phyloP scores from a whole-genome alignment of 805 yeast genomes.

The Maudiozyma bulderi region DNA sequence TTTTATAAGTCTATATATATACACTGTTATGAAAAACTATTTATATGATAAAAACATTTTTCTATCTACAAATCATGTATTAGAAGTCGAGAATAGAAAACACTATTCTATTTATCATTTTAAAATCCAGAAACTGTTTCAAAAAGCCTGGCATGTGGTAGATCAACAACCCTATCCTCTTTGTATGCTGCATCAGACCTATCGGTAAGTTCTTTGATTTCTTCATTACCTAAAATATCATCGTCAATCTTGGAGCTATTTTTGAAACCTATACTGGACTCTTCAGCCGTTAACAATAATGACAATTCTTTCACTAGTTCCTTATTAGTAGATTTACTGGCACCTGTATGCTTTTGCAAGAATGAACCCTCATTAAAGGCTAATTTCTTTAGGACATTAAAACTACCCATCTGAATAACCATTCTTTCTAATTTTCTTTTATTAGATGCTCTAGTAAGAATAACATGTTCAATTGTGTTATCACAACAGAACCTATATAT shows the following conservation, averaged over 20 bases:
- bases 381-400: slow-evolving; percentile 35
- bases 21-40: neutral
- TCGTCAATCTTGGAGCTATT: slow-evolving; percentile 18
- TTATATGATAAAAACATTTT: no score
- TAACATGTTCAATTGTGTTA: slow-evolving; percentile 75
- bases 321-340: slow-evolving; percentile 19
- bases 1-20: neutral
- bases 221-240: slow-evolving; percentile 31
- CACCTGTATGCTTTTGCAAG: slow-evolving; percentile 12
- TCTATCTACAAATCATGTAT: no score
- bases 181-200: slow-evolving; percentile 37
- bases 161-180: slow-evolving; percentile 17
- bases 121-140: slow-evolving; percentile 29
- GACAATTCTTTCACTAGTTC: slow-evolving; percentile 34
- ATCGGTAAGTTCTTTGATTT: slow-evolving; percentile 42
- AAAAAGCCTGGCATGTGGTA: slow-evolving; percentile 32
- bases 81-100: neutral
- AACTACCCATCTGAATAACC: slow-evolving; percentile 59
- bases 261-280: slow-evolving; percentile 30
- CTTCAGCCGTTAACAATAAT: slow-evolving; percentile 33
- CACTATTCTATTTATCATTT: neutral
- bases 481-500: slow-evolving; percentile 68
- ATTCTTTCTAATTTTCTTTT: slow-evolving; percentile 71
- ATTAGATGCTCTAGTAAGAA: slow-evolving; percentile 67
- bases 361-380: slow-evolving; percentile 27